A percentile compares a stretch with the other conserved stretches of the same genome.
Evolutionary conservation across 345 rosid genomes (phyloP).

Genomic region (Streptanthus diversifolius): DNA sequence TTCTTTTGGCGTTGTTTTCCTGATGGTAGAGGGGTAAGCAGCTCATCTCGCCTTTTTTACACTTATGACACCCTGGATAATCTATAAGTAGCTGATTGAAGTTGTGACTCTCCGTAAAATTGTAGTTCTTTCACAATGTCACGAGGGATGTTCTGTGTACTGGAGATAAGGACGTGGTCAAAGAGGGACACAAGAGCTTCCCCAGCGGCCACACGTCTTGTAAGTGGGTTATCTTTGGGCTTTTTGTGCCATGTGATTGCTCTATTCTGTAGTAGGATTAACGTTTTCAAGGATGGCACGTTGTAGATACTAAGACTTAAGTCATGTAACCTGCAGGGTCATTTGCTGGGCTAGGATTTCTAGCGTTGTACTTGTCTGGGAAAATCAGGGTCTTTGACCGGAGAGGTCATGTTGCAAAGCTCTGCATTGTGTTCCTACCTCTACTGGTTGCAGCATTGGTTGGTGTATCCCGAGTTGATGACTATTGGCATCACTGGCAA

Average conservation of each 20-base stretch:
- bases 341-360: constrained; percentile 81
- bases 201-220: constrained; percentile 97
- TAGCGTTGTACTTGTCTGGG: constrained; percentile 70
- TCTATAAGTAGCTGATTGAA: neutral
- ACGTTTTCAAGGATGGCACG: neutral
- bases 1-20: constrained; percentile 99
- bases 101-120: neutral
- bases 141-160: constrained; percentile 68
- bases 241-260: neutral
- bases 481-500: constrained; percentile 98
- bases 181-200: constrained; percentile 94
- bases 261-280: neutral
- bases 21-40: constrained; percentile 71
- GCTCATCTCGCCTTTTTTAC: neutral
- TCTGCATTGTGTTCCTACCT: constrained; percentile 69
- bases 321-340: constrained; percentile 61
- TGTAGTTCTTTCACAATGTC: constrained; percentile 53
- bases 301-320: neutral
- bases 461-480: constrained; percentile 87
- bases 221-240: constrained; percentile 35
- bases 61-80: neutral
- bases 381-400: constrained; percentile 78
- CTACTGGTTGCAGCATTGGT: constrained; percentile 74
- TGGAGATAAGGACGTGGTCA: constrained; percentile 62
- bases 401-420: constrained; percentile 85